Conservation (phyloP, 352 stramenopile genomes). For the Elongisporangium senticosum region DNA sequence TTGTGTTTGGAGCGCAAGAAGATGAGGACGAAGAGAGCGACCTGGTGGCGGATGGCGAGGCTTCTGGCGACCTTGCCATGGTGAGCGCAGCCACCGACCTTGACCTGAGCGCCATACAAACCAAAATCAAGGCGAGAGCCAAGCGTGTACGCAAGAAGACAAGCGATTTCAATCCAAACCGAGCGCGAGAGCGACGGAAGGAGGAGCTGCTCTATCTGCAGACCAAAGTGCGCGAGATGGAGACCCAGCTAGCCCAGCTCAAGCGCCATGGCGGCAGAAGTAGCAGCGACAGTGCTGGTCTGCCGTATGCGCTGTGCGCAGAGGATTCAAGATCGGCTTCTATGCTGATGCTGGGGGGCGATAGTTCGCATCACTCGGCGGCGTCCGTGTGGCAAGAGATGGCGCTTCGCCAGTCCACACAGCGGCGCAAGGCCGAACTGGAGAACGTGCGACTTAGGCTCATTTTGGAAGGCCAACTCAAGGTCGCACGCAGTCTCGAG, state of each 20-base stretch:
- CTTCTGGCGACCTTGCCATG: neutral
- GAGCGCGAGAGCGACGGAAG: constrained; percentile 23
- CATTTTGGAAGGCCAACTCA: constrained; percentile 46
- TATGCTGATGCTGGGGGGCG: neutral
- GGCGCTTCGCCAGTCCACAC: constrained; percentile 25
- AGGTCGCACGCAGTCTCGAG: constrained; percentile 37
- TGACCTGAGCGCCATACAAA: neutral
- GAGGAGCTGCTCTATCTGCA: constrained; percentile 27
- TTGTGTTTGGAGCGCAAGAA: neutral
- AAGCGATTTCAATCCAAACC: constrained; percentile 16
- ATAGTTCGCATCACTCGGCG: neutral
- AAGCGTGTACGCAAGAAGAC: neutral
- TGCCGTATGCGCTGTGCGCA: neutral
- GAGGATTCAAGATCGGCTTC: neutral
- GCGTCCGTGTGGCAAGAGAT: constrained; percentile 35
- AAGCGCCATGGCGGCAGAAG: neutral
- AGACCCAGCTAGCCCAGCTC: constrained; percentile 18
- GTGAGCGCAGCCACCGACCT: neutral
- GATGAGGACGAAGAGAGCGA: neutral
- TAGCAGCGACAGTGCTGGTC: neutral
- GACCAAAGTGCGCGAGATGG: constrained; percentile 25
- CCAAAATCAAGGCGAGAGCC: neutral
- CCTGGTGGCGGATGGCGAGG: neutral
- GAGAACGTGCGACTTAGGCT: constrained; percentile 43
- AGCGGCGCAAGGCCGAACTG: constrained; percentile 31